Conservation (phyloP, 2,329 filamentous ascomycete species). For the Xylariaceae sp. region DNA sequence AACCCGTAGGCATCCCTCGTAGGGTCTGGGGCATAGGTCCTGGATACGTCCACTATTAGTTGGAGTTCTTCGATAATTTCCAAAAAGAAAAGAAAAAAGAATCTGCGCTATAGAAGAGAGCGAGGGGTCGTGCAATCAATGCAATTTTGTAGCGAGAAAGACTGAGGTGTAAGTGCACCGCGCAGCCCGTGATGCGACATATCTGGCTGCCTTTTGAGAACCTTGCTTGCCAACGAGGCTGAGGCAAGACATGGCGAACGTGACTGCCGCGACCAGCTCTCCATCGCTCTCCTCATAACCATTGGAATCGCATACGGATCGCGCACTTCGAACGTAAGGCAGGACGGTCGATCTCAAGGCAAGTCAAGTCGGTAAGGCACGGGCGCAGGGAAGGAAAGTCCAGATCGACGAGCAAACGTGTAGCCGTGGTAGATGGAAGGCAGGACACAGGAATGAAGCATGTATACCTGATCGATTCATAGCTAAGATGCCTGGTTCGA, state of each 20-base stretch:
- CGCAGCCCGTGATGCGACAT: not conserved
- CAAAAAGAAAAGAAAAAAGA: no score
- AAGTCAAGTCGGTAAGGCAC: constrained; percentile 9
- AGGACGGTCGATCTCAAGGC: constrained; percentile 7
- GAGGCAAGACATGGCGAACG: constrained; percentile 3
- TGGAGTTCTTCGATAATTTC: not conserved
- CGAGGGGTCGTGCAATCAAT: no score
- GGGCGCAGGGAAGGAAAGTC: constrained; percentile 18
- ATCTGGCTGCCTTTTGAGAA: not conserved
- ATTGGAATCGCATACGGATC: not conserved
- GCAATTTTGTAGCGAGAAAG: no score
- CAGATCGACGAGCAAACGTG: constrained; percentile 20
- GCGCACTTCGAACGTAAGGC: no score
- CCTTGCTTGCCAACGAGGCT: constrained; percentile 9
- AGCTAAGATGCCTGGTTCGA: constrained; percentile 17
- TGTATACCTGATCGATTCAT: constrained; percentile 60
- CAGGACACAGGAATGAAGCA: constrained; percentile 21
- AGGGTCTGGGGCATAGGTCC: constrained; percentile 59
- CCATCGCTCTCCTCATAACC: constrained; percentile 9
- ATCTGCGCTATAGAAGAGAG: no score
- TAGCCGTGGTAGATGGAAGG: constrained; percentile 12
- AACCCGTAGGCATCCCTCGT: constrained; percentile 58
- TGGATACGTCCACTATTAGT: constrained; percentile 34
- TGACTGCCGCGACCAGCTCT: not conserved
- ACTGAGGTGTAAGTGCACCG: not conserved